Conservation (phyloP, 495 filamentous ascomycete species). For the Elasticomyces elasticus region DNA sequence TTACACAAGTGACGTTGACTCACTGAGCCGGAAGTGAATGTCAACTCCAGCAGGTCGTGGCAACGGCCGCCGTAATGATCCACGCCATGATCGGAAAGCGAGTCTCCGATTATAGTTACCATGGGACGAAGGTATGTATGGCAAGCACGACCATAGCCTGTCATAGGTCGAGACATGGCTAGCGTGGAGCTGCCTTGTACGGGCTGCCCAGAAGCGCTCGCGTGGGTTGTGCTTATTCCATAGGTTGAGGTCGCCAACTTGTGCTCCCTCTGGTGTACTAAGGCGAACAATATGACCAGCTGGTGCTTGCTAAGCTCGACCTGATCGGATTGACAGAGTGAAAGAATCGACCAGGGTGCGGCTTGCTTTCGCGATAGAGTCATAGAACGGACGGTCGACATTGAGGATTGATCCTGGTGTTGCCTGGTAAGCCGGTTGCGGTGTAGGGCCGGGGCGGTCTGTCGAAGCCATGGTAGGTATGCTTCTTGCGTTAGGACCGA, state of each 20-base stretch:
- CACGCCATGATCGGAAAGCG: slow-evolving; percentile 41
- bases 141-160: slow-evolving; percentile 65
- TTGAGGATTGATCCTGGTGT: slow-evolving; percentile 17
- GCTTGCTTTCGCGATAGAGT: slow-evolving; percentile 5
- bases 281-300: slow-evolving; percentile 57
- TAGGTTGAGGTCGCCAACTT: slow-evolving; percentile 75
- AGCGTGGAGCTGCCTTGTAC: slow-evolving; percentile 67
- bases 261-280: slow-evolving; percentile 62
- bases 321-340: slow-evolving; percentile 28
- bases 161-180: slow-evolving; percentile 61
- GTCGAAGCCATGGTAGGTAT: background rate
- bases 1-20: too few relatives aligned
- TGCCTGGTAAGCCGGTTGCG: slow-evolving; percentile 23
- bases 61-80: slow-evolving; percentile 43
- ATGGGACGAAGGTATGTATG: slow-evolving; percentile 67
- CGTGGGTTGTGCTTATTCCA: slow-evolving; percentile 67
- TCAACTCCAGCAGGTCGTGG: slow-evolving; percentile 70
- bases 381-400: slow-evolving; percentile 18
- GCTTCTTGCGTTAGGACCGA: too few relatives aligned
- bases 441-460: slow-evolving; percentile 23
- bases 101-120: slow-evolving; percentile 60
- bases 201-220: slow-evolving; percentile 68
- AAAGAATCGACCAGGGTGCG: slow-evolving; percentile 14
- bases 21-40: too few relatives aligned
- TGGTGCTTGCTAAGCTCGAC: slow-evolving; percentile 26